Base-by-base conservation (phyloP, 495 filamentous ascomycete species). In the Penicillium cataractarum region DNA sequence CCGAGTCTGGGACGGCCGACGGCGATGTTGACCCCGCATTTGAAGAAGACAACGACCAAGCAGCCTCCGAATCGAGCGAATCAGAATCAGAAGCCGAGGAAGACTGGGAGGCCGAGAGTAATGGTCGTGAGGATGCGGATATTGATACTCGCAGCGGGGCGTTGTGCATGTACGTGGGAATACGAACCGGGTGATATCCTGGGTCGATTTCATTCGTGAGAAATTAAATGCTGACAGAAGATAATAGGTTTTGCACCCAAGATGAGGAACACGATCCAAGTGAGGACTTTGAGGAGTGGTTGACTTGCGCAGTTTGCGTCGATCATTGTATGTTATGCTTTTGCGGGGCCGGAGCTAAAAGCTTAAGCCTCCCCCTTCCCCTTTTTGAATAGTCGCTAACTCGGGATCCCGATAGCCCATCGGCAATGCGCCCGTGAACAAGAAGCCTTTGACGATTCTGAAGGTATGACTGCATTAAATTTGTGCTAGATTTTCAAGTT, bases 371-470 rank as follows among this genome's bases (percentile, higher is more conserved):
- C 22, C 21, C n/a, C 22, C 60, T 62, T 61, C 64, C 64, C 57
- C 62, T 61, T 65, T 44, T 67, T 70, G 64, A 70, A 70, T 65
- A 57, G 37, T 73, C 62, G 59, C 79, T 80, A 66, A 76, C 71
- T 67, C 67, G 69, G 70, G 64, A 63, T 62, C 59, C 63, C 66
- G 63, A 69, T 59, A 81, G 94, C 94, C 60, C 94, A 98, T 83
- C 87, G 90, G 69, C 91, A 97, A 86, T 98, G 94, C 77, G 95
- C 93, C 61, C 88, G 92, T 65, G 86, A 89, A 71, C 87, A 87
- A 67, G 87, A 88, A 57, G 88, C 90, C 44, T 80, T 96, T 67
- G 82, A 82, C 53, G 79, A 87, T 60, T 83, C 84, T 58, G 88
- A 90, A 73, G 88, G 90, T 92, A 82, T 65, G 81, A 77, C 44